A percentile compares a stretch with the other conserved stretches of the same genome.
These are phyloP conservation scores for Suillus alpinus DNA, from an alignment of 768 basidiomycete genomes.

Conservation along the genomic window DNA sequence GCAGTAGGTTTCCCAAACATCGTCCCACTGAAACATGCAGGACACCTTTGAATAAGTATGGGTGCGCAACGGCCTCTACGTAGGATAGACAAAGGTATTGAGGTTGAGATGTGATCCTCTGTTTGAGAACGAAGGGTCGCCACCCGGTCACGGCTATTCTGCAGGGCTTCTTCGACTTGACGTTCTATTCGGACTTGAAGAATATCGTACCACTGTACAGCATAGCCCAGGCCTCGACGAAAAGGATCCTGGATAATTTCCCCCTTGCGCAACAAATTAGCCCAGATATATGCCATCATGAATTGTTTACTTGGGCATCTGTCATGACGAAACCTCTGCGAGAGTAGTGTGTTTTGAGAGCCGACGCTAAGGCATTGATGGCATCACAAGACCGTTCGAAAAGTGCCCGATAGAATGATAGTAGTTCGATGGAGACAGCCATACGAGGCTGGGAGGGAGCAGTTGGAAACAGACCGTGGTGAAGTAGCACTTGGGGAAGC, in stretches of 20 bases:
- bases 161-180: slow-evolving; percentile 12
- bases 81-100: neutral
- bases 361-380: slow-evolving; percentile 10
- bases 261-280: slow-evolving; percentile 16
- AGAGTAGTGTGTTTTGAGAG: neutral
- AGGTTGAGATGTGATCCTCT: neutral
- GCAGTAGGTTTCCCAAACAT: slow-evolving; percentile 9
- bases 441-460: slow-evolving; percentile 18
- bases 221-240: slow-evolving; percentile 22
- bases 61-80: neutral
- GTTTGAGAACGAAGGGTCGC: neutral
- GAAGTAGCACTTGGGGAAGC: slow-evolving; percentile 21
- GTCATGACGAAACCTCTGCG: slow-evolving; percentile 14
- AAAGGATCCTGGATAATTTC: slow-evolving; percentile 28
- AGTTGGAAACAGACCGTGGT: slow-evolving; percentile 30
- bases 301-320: slow-evolving; percentile 1
- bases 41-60: slow-evolving; percentile 21
- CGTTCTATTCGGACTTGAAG: slow-evolving; percentile 14
- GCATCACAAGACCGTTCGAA: slow-evolving; percentile 35
- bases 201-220: slow-evolving; percentile 29
- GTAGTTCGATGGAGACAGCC: slow-evolving; percentile 25
- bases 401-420: slow-evolving; percentile 31
- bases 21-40: slow-evolving; percentile 28
- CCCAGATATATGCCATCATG: slow-evolving; percentile 8
- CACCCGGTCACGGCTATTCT: slow-evolving; percentile 2